Evolutionary conservation across 1,139 yeast genomes (phyloP), one percentile per base, ranked within the genome.

Genomic region (Pichia sp.): DNA sequence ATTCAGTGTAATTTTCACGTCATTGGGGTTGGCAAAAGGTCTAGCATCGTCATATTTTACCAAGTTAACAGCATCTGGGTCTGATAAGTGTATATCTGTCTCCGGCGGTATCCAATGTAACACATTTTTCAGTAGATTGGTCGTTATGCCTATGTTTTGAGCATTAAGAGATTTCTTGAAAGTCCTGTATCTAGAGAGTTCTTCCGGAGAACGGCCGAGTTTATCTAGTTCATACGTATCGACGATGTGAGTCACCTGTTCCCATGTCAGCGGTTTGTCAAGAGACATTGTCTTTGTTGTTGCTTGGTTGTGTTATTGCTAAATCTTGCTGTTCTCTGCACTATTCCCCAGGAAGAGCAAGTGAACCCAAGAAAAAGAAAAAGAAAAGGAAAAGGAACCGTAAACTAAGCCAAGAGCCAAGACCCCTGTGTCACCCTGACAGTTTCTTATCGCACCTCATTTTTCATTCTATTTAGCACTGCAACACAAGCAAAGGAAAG

Each of bases 1-100:
- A 43, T 67, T 67, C 7, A 44, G 16, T 8, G 59, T 44, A 5
- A 63, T 49, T 24, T 47, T 52, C 28, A 48, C 43, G 37, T 58
- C 62, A 2, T 39, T 23, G 1, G 37, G 35, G 30, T 49, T 34
- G 7, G 54, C 52, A 34, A 57, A 52, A 8, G 55, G 52, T 18
- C 53, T 38, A 0, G 41, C 26, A 34, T 55, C 55, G 5, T 27
- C 30, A n/a, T 34, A 51, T 12, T 37, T 28, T 15, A 45, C 34
- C 12, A 22, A 5, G 9, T 27, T 25, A 4, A 46, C 8, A 5
- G 42, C 34, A 16, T 41, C 44, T 3, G 23, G 23, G 2, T 42
- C 20, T 3, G 39, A 24, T 10, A 29, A 19, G 8, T 23, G 34
- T 3, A 31, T 22, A 29, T 38, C 43, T 7, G 37, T 37, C 13